phyloP scores from a whole-genome alignment of 73 alveolate species.

The Tetrahymena borealis region DNA sequence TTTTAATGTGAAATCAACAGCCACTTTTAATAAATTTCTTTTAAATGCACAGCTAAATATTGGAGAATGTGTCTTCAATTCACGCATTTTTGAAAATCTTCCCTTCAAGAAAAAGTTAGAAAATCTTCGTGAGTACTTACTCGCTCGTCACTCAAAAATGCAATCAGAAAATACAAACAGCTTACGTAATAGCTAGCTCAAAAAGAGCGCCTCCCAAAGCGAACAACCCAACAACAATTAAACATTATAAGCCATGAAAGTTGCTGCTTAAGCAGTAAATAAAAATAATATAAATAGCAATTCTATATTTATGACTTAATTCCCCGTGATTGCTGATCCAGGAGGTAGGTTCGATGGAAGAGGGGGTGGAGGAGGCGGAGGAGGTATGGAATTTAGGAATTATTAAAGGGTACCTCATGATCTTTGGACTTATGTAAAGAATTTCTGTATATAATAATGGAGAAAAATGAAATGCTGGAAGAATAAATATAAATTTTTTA shows the following conservation, averaged over 20 bases:
- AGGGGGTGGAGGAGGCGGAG: neutral
- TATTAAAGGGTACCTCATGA: no score
- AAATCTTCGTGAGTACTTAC: neutral
- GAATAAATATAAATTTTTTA: no score
- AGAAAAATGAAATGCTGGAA: neutral
- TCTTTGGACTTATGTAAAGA: no score
- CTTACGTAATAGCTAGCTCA: neutral
- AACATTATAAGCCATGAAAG: neutral
- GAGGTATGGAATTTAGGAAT: neutral
- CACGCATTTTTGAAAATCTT: neutral
- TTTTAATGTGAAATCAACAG: neutral
- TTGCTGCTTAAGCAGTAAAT: neutral
- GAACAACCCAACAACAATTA: neutral
- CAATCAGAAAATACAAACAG: neutral
- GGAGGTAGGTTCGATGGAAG: neutral
- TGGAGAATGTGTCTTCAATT: neutral
- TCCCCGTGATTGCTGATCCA: neutral
- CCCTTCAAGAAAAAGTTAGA: neutral
- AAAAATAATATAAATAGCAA: neutral
- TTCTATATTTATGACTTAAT: neutral
- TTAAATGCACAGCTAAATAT: neutral
- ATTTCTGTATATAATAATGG: neutral
- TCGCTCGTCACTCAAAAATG: neutral
- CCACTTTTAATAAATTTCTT: neutral
- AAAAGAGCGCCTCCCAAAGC: neutral